Evolutionary conservation across 1,139 yeast genomes (phyloP).

Genomic region (Meyerozyma sp.): DNA sequence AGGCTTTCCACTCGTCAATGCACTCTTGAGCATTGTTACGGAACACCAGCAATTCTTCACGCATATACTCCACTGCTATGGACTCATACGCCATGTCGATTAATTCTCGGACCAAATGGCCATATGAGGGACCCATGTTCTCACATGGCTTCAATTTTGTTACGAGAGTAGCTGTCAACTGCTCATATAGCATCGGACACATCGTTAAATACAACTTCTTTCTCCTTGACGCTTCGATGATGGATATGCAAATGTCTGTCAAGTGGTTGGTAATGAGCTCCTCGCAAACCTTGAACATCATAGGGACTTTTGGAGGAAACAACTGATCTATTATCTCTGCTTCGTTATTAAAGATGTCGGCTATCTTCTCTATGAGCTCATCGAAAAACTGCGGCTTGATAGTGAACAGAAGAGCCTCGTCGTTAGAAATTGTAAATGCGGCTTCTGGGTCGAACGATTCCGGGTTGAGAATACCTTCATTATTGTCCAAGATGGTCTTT

Average conservation of each 20-base stretch:
- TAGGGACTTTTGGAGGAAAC: conserved; percentile 37
- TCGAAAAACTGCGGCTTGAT: conserved; percentile 17
- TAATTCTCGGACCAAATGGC: conserved; percentile 28
- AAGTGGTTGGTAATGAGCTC: conserved; percentile 40
- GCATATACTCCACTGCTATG: conserved; percentile 43
- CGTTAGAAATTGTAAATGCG: conserved; percentile 12
- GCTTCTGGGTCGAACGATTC: conserved; percentile 17
- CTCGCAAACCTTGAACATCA: conserved; percentile 46
- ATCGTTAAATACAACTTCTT: conserved; percentile 20
- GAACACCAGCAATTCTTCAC: conserved; percentile 36
- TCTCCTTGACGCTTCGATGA: conserved; percentile 26
- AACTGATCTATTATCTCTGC: conserved; percentile 32
- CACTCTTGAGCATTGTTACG: conserved; percentile 20
- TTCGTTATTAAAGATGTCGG: conserved; percentile 31
- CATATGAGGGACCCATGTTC: conserved; percentile 33
- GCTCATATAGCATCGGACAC: conserved; percentile 30
- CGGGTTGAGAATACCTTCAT: conserved; percentile 25
- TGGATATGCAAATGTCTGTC: conserved; percentile 27
- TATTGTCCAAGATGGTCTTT: conserved; percentile 38
- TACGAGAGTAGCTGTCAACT: conserved; percentile 21
- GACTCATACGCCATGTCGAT: conserved; percentile 47
- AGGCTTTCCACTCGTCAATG: conserved; percentile 30
- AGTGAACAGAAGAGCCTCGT: conserved; percentile 5
- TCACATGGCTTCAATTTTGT: conserved; percentile 20
- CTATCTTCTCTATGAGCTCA: conserved; percentile 21